Conservation (phyloP, 169 alveolate genomes). For the Eimeria brunetti region DNA sequence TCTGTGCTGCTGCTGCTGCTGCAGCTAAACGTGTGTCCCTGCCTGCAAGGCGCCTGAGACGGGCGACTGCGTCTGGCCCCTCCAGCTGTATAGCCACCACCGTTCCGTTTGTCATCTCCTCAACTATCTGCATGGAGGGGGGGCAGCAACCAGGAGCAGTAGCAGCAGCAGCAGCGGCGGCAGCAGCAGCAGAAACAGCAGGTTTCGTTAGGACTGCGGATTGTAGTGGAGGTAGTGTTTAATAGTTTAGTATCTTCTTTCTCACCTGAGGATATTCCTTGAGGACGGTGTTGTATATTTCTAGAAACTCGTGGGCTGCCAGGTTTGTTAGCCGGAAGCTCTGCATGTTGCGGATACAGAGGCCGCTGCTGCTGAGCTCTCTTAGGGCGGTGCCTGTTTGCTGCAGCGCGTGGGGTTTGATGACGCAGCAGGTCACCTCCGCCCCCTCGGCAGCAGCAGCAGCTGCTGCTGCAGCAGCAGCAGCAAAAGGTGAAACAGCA, state of each 20-base stretch:
- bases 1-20: conserved; percentile 3
- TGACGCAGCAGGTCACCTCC: conserved; percentile 91
- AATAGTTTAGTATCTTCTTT: too few species aligned
- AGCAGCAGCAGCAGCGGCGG: conserved; percentile 2
- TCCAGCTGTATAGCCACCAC: conserved; percentile 89
- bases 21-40: background rate
- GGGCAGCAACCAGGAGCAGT: too few species aligned
- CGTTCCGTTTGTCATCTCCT: conserved; percentile 91
- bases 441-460: background rate
- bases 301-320: conserved; percentile 93
- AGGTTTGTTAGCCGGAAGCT: conserved; percentile 89
- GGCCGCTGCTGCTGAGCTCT: conserved; percentile 89
- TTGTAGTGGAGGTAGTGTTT: background rate
- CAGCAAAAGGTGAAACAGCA: background rate
- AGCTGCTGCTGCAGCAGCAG: background rate
- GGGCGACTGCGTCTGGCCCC: conserved; percentile 63
- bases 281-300: conserved; percentile 91
- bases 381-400: conserved; percentile 93
- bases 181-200: background rate
- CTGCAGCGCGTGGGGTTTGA: conserved; percentile 84
- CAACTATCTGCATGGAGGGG: conserved; percentile 85
- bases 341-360: conserved; percentile 92
- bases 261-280: conserved; percentile 72
- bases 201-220: too few species aligned
- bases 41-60: conserved; percentile 74